These are phyloP conservation scores for Echinochloa phyllopogon DNA, from an alignment of 176 grass and related monocot genomes.

Conservation along the genomic window DNA sequence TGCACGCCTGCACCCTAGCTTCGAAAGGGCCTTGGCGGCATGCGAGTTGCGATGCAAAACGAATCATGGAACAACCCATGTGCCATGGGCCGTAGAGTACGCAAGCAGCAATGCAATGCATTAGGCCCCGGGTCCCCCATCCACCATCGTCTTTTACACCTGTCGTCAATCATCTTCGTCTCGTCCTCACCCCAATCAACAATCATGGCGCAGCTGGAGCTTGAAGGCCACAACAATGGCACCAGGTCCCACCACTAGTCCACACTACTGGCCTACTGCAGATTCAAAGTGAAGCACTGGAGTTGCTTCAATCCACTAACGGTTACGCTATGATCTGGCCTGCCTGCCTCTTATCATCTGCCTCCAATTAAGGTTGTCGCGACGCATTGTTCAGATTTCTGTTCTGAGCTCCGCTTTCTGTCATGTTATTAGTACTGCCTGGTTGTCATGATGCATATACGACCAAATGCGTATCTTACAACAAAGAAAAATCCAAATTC, in stretches of 20 bases:
- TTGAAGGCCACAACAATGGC: neutral
- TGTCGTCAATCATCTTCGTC: constrained; percentile 24
- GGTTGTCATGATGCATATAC: neutral
- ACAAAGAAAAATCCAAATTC: neutral
- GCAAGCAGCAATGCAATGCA: constrained; percentile 5
- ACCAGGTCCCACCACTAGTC: constrained; percentile 13
- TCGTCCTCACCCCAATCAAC: constrained; percentile 27
- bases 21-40: neutral
- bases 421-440: neutral
- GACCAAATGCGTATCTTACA: neutral
- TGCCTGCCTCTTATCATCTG: neutral
- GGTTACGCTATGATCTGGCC: neutral
- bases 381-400: neutral
- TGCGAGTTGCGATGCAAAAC: constrained; percentile 1
- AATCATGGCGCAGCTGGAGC: neutral
- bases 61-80: constrained; percentile 52
- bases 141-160: constrained; percentile 44
- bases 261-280: neutral
- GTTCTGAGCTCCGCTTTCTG: neutral
- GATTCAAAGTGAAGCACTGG: constrained; percentile 5
- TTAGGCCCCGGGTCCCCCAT: constrained; percentile 23
- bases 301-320: neutral
- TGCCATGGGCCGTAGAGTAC: constrained; percentile 42
- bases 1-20: neutral
- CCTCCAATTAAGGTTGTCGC: neutral